phyloP scores from a whole-genome alignment of 1,284 basidiomycete genomes.

The Kwoniella shivajii region DNA sequence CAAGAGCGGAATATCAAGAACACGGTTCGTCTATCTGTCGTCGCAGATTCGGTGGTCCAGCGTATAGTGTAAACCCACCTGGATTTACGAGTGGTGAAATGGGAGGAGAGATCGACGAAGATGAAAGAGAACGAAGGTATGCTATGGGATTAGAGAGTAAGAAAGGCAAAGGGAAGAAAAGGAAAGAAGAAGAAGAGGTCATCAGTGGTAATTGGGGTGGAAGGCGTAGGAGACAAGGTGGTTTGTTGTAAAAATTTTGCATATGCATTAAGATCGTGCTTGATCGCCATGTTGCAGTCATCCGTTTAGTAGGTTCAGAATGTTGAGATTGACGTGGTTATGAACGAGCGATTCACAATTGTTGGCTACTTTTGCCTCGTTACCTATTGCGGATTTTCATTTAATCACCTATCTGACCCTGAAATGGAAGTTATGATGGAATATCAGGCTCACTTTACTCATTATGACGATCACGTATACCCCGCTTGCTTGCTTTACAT shows the following conservation, averaged over 20 bases:
- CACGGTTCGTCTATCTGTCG: constrained; percentile 72
- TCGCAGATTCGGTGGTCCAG: constrained; percentile 45
- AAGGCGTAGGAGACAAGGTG: constrained; percentile 33
- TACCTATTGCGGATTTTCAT: too few species aligned
- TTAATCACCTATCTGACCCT: not conserved
- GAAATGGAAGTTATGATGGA: not conserved
- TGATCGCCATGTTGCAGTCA: not conserved
- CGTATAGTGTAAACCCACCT: constrained; percentile 44
- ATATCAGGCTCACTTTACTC: not conserved
- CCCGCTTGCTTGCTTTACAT: not conserved
- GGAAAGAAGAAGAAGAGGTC: constrained; percentile 43
- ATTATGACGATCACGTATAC: constrained; percentile 7
- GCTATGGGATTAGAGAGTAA: constrained; percentile 45
- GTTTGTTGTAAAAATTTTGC: not conserved
- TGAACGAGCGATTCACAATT: not conserved
- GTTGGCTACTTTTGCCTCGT: not conserved
- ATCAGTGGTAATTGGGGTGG: constrained; percentile 52
- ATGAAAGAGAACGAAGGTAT: constrained; percentile 47
- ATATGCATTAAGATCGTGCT: constrained; percentile 1
- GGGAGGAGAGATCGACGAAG: constrained; percentile 36
- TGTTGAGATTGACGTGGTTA: too few species aligned
- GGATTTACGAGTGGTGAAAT: constrained; percentile 35
- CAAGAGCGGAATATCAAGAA: constrained; percentile 78
- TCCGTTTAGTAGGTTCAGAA: too few species aligned
- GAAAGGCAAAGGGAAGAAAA: constrained; percentile 29